phyloP scores from a whole-genome alignment of 441 rosid species.

The Heliophila coronopifolia region DNA sequence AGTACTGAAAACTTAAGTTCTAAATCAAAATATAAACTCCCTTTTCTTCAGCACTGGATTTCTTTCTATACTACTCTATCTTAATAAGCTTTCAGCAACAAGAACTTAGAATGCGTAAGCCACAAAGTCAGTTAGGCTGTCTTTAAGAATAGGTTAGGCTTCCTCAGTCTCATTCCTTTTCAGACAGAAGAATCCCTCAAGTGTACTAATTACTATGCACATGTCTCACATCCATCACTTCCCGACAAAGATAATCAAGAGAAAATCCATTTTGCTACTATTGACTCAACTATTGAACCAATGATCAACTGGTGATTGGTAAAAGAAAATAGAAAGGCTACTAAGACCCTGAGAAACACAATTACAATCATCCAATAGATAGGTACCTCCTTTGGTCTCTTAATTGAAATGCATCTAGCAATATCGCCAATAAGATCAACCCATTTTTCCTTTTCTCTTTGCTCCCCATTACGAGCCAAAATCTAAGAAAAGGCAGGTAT shows the following conservation, averaged over 20 bases:
- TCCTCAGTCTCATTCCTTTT: background rate
- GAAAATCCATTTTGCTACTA: slow-evolving; percentile 9
- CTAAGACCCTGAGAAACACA: slow-evolving; percentile 14
- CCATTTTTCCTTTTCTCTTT: slow-evolving; percentile 89
- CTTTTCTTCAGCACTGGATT: background rate
- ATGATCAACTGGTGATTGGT: slow-evolving; percentile 18
- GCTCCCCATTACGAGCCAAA: slow-evolving; percentile 88
- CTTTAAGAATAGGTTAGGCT: background rate
- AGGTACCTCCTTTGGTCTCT: slow-evolving; percentile 94
- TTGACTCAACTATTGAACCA: slow-evolving; percentile 7
- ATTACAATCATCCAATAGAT: slow-evolving; percentile 6
- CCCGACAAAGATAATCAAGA: slow-evolving; percentile 10
- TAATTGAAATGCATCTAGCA: slow-evolving; percentile 88
- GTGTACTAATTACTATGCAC: slow-evolving; percentile 8
- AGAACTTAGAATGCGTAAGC: background rate
- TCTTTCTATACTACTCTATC: background rate
- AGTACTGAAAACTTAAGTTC: slow-evolving; percentile 17
- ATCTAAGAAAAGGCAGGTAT: slow-evolving; percentile 42
- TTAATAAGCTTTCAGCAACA: background rate
- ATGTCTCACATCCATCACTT: slow-evolving; percentile 11
- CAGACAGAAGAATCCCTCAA: background rate
- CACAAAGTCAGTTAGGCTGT: background rate
- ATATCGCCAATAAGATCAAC: slow-evolving; percentile 77
- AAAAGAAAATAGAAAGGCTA: slow-evolving; percentile 1
- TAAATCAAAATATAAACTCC: slow-evolving; percentile 1